Base-by-base conservation (phyloP, 139 green algal species). In the Volvox reticuliferus region DNA sequence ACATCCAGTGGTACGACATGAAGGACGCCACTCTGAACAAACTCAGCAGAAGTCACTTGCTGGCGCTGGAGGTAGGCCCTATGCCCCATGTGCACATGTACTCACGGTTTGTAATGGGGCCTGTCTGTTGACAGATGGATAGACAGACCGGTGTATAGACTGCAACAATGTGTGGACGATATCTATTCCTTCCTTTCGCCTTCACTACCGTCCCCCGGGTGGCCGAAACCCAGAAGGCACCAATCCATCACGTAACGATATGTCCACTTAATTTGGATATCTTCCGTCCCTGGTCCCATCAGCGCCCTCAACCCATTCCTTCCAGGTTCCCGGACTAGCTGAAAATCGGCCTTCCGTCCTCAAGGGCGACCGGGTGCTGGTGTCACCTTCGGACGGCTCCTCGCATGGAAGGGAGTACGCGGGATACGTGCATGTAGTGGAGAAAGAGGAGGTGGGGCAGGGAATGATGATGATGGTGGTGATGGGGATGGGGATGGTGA, bases 331-430 rank as follows among this genome's bases (percentile, higher is more conserved):
- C 22, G 93, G 93, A 5, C 90, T 95, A 33, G 93, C 93, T 30
- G 93, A 95, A 89, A 93, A 94, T n/a, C 91, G 93, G 18, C 93
- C 91, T 21, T 89, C 68, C 1, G 93, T 95, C 62, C 89, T 95
- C 91, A 82, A 80, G 55, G 93, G 93, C 28, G 91, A 95, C 77
- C 77, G 80, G 30, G 75, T 95, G 77, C 92, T 91, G 9, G 91
- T 94, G 26, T 37, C 28, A 6, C 77, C 30, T 18, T 17, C 61
- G 22, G 88, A 81, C 71, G 78, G 61, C 22, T 44, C 21, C 19
- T 24, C n/a, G 12, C 44, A 86, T 32, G 44, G 82, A 61, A 65
- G 77, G 77, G 91, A 93, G 93, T 93, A 78, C 35, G 83, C 93
- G 88, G 93, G 93, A 26, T 84, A 87, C 50, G 93, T 93, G 80